Evolutionary conservation across 305 asterid species (phyloP).

Genomic region (Solanum hybrid): DNA sequence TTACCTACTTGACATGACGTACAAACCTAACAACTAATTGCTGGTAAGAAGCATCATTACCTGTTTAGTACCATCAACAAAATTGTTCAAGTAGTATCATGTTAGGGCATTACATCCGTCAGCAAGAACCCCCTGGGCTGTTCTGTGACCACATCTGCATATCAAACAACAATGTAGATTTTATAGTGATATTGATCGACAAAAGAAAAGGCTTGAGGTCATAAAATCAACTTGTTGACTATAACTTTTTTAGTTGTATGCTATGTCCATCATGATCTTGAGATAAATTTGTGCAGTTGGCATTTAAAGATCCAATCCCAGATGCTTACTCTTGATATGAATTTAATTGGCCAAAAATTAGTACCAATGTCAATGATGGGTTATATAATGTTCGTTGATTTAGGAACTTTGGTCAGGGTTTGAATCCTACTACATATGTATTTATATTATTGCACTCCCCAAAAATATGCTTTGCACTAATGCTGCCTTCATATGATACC

Average conservation of each 20-base stretch:
- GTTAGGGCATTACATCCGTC: slow-evolving; percentile 85
- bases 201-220: background rate
- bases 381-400: background rate
- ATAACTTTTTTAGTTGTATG: background rate
- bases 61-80: slow-evolving; percentile 94
- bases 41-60: slow-evolving; percentile 29
- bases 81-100: slow-evolving; percentile 96
- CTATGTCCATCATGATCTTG: background rate
- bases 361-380: background rate
- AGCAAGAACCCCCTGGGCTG: slow-evolving; percentile 64
- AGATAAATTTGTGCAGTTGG: background rate
- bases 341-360: background rate
- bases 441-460: background rate
- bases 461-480: background rate
- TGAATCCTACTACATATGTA: background rate
- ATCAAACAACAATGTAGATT: slow-evolving; percentile 2
- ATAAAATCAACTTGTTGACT: background rate
- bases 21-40: background rate
- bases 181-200: background rate
- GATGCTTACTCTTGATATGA: background rate
- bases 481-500: background rate
- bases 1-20: background rate
- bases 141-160: slow-evolving; percentile 75
- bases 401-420: background rate
- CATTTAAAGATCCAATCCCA: background rate